Evolutionary conservation across 1,284 basidiomycete species (phyloP).

Genomic region (Pseudozyma pruni): DNA sequence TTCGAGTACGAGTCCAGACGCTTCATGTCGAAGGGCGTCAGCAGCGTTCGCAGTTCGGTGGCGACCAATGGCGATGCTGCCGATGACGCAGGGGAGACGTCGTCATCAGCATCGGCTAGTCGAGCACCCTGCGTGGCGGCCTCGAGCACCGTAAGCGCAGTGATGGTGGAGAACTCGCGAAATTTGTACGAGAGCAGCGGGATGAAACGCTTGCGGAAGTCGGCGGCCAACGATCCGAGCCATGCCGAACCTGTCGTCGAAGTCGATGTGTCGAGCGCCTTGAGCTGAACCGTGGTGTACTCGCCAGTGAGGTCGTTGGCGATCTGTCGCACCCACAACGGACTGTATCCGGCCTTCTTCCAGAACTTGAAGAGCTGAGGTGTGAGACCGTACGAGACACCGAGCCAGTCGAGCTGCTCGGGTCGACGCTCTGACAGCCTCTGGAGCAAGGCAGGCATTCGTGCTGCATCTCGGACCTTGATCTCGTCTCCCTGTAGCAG

Average conservation of each 20-base stretch:
- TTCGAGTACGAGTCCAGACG: constrained; percentile 94
- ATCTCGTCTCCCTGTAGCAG: constrained; percentile 66
- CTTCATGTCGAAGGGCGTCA: constrained; percentile 95
- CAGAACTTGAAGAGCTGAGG: constrained; percentile 91
- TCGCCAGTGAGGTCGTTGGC: constrained; percentile 95
- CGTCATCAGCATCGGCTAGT: constrained; percentile 26
- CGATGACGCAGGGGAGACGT: constrained; percentile 9
- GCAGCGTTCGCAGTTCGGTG: constrained; percentile 77
- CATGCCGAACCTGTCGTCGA: constrained; percentile 74
- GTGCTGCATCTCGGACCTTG: constrained; percentile 77
- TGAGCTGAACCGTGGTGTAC: constrained; percentile 93
- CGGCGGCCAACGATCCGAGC: constrained; percentile 88
- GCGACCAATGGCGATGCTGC: constrained; percentile 67
- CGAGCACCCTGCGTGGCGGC: constrained; percentile 77
- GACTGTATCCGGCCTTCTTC: constrained; percentile 91
- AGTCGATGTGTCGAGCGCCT: constrained; percentile 65
- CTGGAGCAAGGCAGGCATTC: constrained; percentile 93
- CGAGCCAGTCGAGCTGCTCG: constrained; percentile 91
- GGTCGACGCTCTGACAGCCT: constrained; percentile 89
- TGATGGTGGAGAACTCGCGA: constrained; percentile 87
- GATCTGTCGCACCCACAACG: constrained; percentile 92
- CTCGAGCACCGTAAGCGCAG: constrained; percentile 87
- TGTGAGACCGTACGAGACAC: constrained; percentile 95
- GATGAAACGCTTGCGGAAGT: constrained; percentile 92
- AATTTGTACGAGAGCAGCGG: constrained; percentile 92